These are phyloP conservation scores for Circinella minor DNA, from an alignment of 371 early-diverging fungal genomes.

Conservation along the genomic window DNA sequence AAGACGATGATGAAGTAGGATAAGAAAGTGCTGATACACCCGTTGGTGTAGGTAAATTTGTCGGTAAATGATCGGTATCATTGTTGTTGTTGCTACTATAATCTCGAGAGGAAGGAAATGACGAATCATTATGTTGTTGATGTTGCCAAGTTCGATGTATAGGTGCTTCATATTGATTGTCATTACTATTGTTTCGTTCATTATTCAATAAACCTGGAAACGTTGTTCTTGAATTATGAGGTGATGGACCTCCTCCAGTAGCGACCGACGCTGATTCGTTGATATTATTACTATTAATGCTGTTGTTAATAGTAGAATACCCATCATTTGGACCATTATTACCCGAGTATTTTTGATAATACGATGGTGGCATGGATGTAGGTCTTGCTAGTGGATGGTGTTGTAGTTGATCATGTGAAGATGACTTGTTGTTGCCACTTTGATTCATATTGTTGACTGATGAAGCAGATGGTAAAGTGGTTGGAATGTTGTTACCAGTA, in stretches of 20 bases:
- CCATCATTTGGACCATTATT: neutral
- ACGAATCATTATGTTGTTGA: constrained; percentile 9
- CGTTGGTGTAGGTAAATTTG: constrained; percentile 10
- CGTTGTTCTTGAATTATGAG: neutral
- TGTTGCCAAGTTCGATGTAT: constrained; percentile 16
- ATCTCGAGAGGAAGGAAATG: neutral
- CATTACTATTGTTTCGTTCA: neutral
- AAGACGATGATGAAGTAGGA: neutral
- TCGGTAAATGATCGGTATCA: constrained; percentile 10
- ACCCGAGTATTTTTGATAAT: constrained; percentile 21
- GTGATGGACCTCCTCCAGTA: no score
- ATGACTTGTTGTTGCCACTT: neutral
- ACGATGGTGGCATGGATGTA: constrained; percentile 24
- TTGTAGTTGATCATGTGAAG: constrained; percentile 10
- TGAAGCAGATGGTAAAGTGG: constrained; percentile 1
- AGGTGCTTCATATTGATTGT: constrained; percentile 12
- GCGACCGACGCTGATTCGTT: neutral
- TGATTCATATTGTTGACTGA: constrained; percentile 9
- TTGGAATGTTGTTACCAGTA: neutral
- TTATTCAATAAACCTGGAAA: neutral
- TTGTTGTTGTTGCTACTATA: constrained; percentile 4
- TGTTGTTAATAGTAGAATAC: constrained; percentile 1
- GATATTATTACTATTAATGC: neutral
- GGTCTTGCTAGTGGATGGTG: constrained; percentile 24
- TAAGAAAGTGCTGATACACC: constrained; percentile 1